A percentile compares a stretch with the other conserved stretches of the same genome.
phyloP scores from a whole-genome alignment of 2,329 filamentous ascomycete genomes.

The Penicillium aurantiogriseum region DNA sequence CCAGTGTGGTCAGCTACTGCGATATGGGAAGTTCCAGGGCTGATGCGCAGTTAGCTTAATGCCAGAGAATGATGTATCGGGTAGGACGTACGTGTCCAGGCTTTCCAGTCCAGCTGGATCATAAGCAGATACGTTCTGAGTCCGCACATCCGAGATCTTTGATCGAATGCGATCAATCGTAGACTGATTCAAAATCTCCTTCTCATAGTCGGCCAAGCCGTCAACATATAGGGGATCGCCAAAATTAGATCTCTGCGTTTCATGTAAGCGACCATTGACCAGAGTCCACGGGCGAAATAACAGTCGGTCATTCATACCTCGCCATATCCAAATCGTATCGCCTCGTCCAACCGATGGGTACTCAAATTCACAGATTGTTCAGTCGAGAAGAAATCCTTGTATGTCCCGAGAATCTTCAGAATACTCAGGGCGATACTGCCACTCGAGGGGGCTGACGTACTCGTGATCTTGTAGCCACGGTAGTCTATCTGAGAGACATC shows the following conservation, averaged over 20 bases:
- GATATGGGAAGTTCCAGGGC: slow-evolving; percentile 53
- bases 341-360: slow-evolving; percentile 80
- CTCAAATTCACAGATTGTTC: slow-evolving; percentile 61
- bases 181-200: slow-evolving; percentile 61
- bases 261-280: slow-evolving; percentile 11
- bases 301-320: slow-evolving; percentile 32
- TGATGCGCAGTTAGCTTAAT: slow-evolving; percentile 14
- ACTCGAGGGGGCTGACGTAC: slow-evolving; percentile 68
- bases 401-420: slow-evolving; percentile 81
- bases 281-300: neutral
- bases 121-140: slow-evolving; percentile 72
- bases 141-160: slow-evolving; percentile 70
- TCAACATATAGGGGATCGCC: slow-evolving; percentile 77
- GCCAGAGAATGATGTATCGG: neutral
- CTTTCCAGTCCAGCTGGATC: slow-evolving; percentile 65
- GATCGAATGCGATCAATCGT: slow-evolving; percentile 60
- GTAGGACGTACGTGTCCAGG: slow-evolving; percentile 55
- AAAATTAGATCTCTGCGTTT: slow-evolving; percentile 64
- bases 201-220: slow-evolving; percentile 63
- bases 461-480: slow-evolving; percentile 67
- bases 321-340: slow-evolving; percentile 85
- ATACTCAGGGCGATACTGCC: slow-evolving; percentile 73
- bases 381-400: slow-evolving; percentile 60
- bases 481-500: slow-evolving; percentile 64
- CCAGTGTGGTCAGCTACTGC: slow-evolving; percentile 69